Base-by-base conservation (phyloP, 1,284 basidiomycete species). In the Sanghuangporus sanghuang region DNA sequence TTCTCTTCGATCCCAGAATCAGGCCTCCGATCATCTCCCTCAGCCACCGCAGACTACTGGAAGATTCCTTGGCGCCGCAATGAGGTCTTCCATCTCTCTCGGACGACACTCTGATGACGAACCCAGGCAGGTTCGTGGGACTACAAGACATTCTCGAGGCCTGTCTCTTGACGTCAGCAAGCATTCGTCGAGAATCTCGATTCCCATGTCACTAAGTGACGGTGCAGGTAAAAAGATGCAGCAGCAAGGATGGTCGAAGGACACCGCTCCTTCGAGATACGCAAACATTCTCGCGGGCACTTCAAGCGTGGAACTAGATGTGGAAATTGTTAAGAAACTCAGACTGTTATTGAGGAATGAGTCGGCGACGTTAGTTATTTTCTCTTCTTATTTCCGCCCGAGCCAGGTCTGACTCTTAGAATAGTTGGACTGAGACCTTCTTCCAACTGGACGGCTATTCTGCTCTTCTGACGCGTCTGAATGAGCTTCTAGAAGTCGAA, bases 361-460 rank as follows among this genome's bases (percentile, higher is more conserved):
- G 74, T 81, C 87, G 7, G 93, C 95, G 6, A 84, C 79, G 92
- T 92, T 72, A 60, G 75, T 73, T n/a, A 35, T 12, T 52, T n/a
- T 52, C 16, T 44, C 32, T 44, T 44, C 14, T 38, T 44, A 6
- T 12, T 12, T 54, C 4, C 27, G 8, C 16, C 3, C 11, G 3
- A 21, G 14, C 21, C 11, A 9, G 8, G 27, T n/a, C 16, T 63
- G 62, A 64, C 61, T 44, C 48, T 64, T 68, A 14, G 14, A 42
- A 3, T 70, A 90, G 87, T 54, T 99, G 97, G 96, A 89, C 97
- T n/a, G 82, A 90, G 66, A 85, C 89, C n/a, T 99, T 98, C 72
- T 72, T 98, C 49, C 82, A 83, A 57, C 74, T 84, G 9, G 93
- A 94, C 6, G 96, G 97, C 1, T 99, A 98, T 71, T 81, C 84